Evolutionary conservation across 2,329 filamentous ascomycete species (phyloP).

Genomic region (Paecilomyces sp.): DNA sequence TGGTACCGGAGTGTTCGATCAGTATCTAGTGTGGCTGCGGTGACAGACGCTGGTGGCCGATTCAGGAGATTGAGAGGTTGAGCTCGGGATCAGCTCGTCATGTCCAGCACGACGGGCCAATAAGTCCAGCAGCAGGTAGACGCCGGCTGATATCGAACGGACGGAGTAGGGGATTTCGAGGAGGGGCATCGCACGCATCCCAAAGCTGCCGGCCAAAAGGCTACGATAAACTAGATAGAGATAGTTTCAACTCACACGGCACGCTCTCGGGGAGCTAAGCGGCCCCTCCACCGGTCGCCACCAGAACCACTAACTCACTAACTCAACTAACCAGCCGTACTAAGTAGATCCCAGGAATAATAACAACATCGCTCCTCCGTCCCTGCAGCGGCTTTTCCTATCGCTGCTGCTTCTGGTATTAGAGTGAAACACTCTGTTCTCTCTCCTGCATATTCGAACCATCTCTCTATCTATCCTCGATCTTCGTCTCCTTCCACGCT

Average conservation of each 20-base stretch:
- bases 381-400: not conserved
- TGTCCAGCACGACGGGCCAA: not conserved
- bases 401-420: not conserved
- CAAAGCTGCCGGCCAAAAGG: not conserved
- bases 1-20: not conserved
- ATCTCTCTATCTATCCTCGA: conserved; percentile 1
- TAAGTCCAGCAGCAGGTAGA: not conserved
- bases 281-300: not conserved
- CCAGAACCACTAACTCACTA: not conserved
- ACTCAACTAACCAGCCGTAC: not conserved
- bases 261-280: not conserved
- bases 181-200: not conserved
- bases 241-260: not conserved
- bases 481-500: conserved; percentile 5
- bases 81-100: not conserved
- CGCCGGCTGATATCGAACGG: not conserved
- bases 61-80: not conserved
- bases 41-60: not conserved
- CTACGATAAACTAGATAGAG: not conserved
- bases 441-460: conserved; percentile 1
- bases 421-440: conserved; percentile 3
- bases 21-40: not conserved
- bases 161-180: not conserved
- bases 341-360: not conserved
- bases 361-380: not conserved